Percentiles rank a stretch among this genome's conserved stretches.
Evolutionary conservation across 2,329 filamentous ascomycete species (phyloP).

Genomic region (Fusarium austroafricanum): DNA sequence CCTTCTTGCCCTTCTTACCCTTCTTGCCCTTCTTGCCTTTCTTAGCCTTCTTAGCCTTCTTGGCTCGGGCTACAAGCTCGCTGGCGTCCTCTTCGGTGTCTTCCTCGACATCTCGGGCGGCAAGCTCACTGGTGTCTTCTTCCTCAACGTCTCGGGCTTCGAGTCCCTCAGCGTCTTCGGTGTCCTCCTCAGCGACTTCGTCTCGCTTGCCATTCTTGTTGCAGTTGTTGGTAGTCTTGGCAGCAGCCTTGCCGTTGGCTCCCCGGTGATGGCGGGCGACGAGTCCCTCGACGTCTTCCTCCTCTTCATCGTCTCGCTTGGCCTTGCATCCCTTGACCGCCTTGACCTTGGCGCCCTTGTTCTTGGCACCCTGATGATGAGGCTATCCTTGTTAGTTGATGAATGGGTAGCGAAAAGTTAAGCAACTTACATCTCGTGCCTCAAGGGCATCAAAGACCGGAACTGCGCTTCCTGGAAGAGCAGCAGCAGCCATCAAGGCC

Average conservation of each 20-base stretch:
- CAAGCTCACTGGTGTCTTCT: neutral
- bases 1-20: too few species aligned
- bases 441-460: constrained; percentile 12
- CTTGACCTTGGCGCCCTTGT: neutral
- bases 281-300: neutral
- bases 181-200: neutral
- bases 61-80: neutral
- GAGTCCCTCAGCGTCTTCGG: too few species aligned
- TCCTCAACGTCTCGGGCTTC: neutral
- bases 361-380: neutral
- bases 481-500: constrained; percentile 19
- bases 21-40: too few species aligned
- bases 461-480: constrained; percentile 13
- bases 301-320: neutral
- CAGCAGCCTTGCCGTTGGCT: neutral
- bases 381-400: neutral
- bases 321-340: neutral
- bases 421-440: constrained; percentile 1
- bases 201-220: constrained; percentile 1
- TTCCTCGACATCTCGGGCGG: neutral
- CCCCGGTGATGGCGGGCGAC: neutral
- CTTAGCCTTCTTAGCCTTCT: too few species aligned
- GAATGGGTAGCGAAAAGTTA: fast-evolving
- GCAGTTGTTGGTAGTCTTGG: neutral
- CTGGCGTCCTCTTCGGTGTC: neutral